Evolutionary conservation across 768 basidiomycete species (phyloP).

Genomic region (Tylopilus cervinicoccineus): DNA sequence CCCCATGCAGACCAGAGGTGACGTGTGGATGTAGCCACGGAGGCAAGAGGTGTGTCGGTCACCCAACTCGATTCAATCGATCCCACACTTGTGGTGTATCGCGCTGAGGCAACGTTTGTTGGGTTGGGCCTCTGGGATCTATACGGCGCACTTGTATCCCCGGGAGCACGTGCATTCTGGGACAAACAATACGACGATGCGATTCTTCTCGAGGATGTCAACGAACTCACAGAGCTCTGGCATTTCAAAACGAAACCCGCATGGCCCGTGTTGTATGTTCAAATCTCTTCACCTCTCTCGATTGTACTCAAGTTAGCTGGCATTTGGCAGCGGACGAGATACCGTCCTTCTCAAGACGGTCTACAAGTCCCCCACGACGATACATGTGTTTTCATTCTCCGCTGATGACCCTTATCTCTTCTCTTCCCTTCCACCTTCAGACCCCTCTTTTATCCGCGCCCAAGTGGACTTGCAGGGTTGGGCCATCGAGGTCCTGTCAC

Average conservation of each 20-base stretch:
- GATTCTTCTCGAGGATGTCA: conserved; percentile 81
- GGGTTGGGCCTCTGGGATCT: conserved; percentile 96
- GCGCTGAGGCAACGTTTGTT: conserved; percentile 96
- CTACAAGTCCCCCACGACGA: conserved; percentile 93
- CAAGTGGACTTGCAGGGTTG: conserved; percentile 99
- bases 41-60: conserved; percentile 86
- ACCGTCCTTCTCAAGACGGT: conserved; percentile 89
- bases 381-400: conserved; percentile 94
- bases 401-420: conserved; percentile 87
- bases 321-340: conserved; percentile 72
- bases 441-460: conserved; percentile 80
- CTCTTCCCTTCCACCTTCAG: conserved; percentile 60
- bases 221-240: conserved; percentile 90
- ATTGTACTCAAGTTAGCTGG: too few relatives aligned
- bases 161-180: conserved; percentile 80
- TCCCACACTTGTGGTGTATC: conserved; percentile 91
- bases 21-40: conserved; percentile 52
- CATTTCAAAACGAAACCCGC: conserved; percentile 86
- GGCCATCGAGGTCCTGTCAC: conserved; percentile 94
- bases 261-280: conserved; percentile 87
- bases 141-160: conserved; percentile 81
- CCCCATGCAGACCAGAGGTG: not conserved
- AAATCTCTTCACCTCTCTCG: not conserved
- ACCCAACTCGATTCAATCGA: conserved; percentile 97
- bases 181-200: conserved; percentile 90